Evolutionary conservation across 164 flowering plant species (phyloP).

Genomic region (Macadamia tetraphylla): DNA sequence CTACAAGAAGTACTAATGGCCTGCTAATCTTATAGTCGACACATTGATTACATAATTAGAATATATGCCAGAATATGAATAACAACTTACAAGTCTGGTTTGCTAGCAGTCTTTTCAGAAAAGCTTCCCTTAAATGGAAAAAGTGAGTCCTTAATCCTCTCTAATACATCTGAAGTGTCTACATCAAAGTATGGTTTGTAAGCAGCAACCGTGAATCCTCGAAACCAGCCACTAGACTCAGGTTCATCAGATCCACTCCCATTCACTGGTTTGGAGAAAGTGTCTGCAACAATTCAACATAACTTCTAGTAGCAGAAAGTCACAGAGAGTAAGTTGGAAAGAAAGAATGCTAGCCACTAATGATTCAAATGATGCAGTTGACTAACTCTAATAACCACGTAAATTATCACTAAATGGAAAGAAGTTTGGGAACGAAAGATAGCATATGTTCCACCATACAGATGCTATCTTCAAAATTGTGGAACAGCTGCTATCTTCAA

Average conservation of each 20-base stretch:
- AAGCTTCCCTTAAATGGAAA: slow-evolving; percentile 85
- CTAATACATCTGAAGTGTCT: slow-evolving; percentile 91
- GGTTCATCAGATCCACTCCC: slow-evolving; percentile 55
- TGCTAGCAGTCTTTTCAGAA: slow-evolving; percentile 65
- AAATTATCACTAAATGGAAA: background rate
- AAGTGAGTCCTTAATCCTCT: slow-evolving; percentile 85
- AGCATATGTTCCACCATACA: no score
- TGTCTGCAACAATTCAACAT: slow-evolving; percentile 39
- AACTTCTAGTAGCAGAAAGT: slow-evolving; percentile 1
- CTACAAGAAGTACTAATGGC: no score
- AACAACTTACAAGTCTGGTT: slow-evolving; percentile 82
- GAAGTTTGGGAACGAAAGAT: no score
- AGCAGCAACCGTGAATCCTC: slow-evolving; percentile 55
- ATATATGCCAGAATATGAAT: background rate
- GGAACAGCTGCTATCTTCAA: no score
- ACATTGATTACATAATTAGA: background rate
- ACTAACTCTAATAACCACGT: background rate
- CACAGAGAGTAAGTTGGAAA: background rate
- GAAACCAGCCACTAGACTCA: slow-evolving; percentile 75
- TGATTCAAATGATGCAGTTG: background rate
- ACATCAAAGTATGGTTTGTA: slow-evolving; percentile 95
- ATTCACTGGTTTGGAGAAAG: slow-evolving; percentile 69
- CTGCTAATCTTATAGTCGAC: background rate
- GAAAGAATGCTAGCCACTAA: background rate
- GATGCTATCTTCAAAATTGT: no score